phyloP scores from a whole-genome alignment of 1,284 basidiomycete genomes.

The Omphalotus olearius region DNA sequence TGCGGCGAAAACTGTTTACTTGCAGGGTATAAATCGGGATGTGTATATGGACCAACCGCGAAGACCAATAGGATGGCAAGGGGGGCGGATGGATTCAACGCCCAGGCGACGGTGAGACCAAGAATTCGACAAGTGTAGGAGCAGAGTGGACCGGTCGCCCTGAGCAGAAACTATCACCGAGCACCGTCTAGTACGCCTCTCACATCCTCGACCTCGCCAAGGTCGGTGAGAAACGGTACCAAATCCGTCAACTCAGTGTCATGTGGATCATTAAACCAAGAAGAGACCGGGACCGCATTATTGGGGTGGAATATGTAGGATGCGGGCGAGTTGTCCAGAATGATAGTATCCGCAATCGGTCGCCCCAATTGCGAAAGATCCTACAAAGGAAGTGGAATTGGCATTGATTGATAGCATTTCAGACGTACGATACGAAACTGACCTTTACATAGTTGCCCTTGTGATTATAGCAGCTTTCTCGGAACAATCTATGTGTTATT shows the following conservation, averaged over 20 bases:
- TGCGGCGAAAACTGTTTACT: slow-evolving; percentile 20
- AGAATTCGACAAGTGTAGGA: slow-evolving; percentile 35
- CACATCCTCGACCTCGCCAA: slow-evolving; percentile 84
- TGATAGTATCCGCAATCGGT: slow-evolving; percentile 90
- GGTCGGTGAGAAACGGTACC: slow-evolving; percentile 89
- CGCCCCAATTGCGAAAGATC: slow-evolving; percentile 96
- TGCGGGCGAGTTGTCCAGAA: slow-evolving; percentile 98
- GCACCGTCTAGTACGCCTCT: slow-evolving; percentile 88
- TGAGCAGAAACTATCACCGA: slow-evolving; percentile 36
- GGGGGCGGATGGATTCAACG: background rate
- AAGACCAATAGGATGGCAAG: slow-evolving; percentile 15
- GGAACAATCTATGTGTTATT: slow-evolving; percentile 94
- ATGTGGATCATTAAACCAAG: slow-evolving; percentile 99
- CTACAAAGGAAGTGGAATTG: slow-evolving; percentile 34
- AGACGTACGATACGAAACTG: slow-evolving; percentile 8
- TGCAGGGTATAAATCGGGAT: slow-evolving; percentile 34
- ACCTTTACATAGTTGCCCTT: slow-evolving; percentile 99
- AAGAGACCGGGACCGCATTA: slow-evolving; percentile 97
- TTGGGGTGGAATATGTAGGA: slow-evolving; percentile 99
- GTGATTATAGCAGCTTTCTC: slow-evolving; percentile 99
- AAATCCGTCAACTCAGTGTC: slow-evolving; percentile 96
- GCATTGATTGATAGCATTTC: slow-evolving; percentile 2
- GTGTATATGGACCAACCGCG: slow-evolving; percentile 30
- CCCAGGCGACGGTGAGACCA: background rate
- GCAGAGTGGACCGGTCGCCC: background rate